Evolutionary conservation across 2,329 filamentous ascomycete genomes (phyloP), one percentile per base, ranked within the genome.

Genomic region (Apiospora koreana): DNA sequence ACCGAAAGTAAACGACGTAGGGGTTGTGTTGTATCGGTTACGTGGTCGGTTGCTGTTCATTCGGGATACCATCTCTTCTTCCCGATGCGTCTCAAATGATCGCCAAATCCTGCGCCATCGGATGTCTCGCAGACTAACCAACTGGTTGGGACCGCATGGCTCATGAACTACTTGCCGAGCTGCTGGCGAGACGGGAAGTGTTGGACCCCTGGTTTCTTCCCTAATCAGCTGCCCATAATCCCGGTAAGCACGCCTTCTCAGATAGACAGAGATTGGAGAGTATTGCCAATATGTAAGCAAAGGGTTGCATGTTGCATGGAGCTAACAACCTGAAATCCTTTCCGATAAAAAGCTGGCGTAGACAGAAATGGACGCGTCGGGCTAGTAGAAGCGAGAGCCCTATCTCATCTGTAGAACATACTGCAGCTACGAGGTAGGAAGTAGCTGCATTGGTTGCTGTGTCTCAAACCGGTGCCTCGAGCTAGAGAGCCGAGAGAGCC

Each of bases 61-160:
- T n/a, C 50, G 31, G 18, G 31, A 6, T 28, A 62, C 18, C 54
- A 62, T 23, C 28, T 35, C 35, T 35, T 38, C 54, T 62, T 62
- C 54, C 54, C 54, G 31, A 38, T 35, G 31, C 54, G 54, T 62
- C 54, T 38, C 31, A 38, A 38, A n/a, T 62, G 54, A 62, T 62
- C 31, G 54, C 54, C 54, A 62, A 38, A 62, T 9, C 54, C 54
- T 38, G 54, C 54, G 54, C 54, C 54, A 23, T 62, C 54, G 54
- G 50, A 62, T 62, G 54, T 62, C 54, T 62, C 54, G 54, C 54
- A 62, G 54, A 62, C 31, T 62, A 62, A 38, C 54, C 54, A 62
- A 31, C 54, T 62, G 54, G 16, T 38, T 62, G 54, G 54, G 54
- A 62, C 28, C 38, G 54, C 31, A 62, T 62, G 54, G 54, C 54